Evolutionary conservation across 768 basidiomycete species (phyloP), one percentile per base, ranked within the genome.

Genomic region (Lentinus tigrinus): DNA sequence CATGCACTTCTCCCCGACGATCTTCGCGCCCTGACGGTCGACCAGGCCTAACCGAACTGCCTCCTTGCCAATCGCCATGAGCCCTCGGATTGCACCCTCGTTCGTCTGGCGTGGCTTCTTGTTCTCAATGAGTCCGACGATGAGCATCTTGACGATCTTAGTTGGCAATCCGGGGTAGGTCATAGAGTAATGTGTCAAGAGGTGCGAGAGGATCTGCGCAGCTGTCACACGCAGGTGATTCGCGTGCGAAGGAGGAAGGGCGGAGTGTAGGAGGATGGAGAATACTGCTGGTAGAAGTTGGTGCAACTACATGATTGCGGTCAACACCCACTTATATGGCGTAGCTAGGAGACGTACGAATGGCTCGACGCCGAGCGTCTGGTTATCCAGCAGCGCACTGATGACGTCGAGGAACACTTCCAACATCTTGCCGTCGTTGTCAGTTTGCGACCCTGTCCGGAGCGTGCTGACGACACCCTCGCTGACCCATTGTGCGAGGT

Each of bases 271-370:
- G 47, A 99, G 84, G 56, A 89, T 89, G 5, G 96, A 97, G 31
- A 99, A 84, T 52, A 98, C 83, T 0, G 95, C 89, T 2, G 95
- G 95, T 0, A 98, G 83, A 16, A 98, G 81, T 88, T 98, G 96
- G 67, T 98, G 97, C 4, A 98, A 81, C 95, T 98, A 63, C 36
- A 27, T 31, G 24, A n/a, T 14, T 11, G 10, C 24, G 14, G 13
- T 50, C 14, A 55, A 46, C 36, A 40, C 54, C 42, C 21, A 40
- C 46, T 3, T 16, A 5, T 36, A 49, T 36, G 24, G 13, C 8
- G 37, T 21, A 26, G 11, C 43, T n/a, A 9, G 3, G 9, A 23
- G 27, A 80, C 92, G 69, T 67, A 97, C 95, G 69, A 97, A 98
- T 43, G 96, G 97, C 72, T 99, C 97, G 23, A 98, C 85, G 69